These are phyloP conservation scores for Aspergillus sp. DNA, from an alignment of 2,329 filamentous ascomycete genomes.

Conservation along the genomic window DNA sequence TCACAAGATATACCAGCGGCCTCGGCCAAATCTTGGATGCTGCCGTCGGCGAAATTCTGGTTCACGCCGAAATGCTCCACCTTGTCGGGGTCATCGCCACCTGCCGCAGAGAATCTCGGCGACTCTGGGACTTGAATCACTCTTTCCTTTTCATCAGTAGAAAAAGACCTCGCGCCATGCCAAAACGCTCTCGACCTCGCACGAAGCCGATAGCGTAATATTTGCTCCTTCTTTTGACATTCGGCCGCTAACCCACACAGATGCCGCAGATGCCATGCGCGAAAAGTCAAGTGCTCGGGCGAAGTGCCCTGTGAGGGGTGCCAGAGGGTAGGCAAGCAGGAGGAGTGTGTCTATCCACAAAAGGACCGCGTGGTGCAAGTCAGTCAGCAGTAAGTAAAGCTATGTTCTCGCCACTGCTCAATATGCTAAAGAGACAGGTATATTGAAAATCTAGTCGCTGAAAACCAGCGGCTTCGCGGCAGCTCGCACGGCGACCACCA, in stretches of 20 bases:
- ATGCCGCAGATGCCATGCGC: not conserved
- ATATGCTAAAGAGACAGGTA: not conserved
- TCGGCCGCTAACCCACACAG: not conserved
- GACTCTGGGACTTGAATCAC: too few species aligned
- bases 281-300: constrained; percentile 5
- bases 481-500: not conserved
- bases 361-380: not conserved
- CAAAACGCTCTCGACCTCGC: too few species aligned
- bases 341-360: not conserved
- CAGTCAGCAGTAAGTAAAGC: not conserved
- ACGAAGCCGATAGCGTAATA: too few species aligned
- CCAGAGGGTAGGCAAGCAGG: not conserved
- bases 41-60: too few species aligned
- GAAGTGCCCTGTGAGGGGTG: not conserved
- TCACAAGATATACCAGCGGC: too few species aligned
- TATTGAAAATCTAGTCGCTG: not conserved
- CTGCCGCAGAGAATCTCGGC: too few species aligned
- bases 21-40: too few species aligned
- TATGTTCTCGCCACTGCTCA: not conserved
- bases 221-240: too few species aligned
- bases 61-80: too few species aligned
- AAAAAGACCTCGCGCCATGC: too few species aligned
- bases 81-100: too few species aligned
- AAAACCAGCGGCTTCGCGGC: not conserved
- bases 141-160: too few species aligned